Conservation (phyloP, 306 rosid genomes). For the Prinsepia uniflora region DNA sequence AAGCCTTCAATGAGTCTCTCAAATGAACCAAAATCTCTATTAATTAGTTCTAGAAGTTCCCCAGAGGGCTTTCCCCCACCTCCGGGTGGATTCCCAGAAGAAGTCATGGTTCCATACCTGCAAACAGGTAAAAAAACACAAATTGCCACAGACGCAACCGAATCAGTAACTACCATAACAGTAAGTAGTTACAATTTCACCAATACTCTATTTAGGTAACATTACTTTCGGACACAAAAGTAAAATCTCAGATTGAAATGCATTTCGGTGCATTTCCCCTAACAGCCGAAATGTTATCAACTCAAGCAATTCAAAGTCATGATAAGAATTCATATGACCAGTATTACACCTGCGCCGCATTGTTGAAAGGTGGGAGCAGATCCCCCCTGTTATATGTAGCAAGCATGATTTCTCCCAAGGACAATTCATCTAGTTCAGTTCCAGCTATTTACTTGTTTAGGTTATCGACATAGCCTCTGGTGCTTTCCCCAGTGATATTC, state of each 20-base stretch:
- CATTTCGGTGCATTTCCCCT: not conserved
- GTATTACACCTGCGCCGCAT: constrained; percentile 77
- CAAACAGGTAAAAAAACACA: constrained; percentile 8
- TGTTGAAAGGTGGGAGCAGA: constrained; percentile 75
- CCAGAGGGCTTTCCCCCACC: constrained; percentile 83
- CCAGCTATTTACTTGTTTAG: constrained; percentile 77
- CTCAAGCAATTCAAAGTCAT: constrained; percentile 2
- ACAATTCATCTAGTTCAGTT: constrained; percentile 58
- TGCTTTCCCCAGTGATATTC: constrained; percentile 97
- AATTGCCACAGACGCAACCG: not conserved
- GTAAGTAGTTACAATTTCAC: not conserved
- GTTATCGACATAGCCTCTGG: constrained; percentile 77
- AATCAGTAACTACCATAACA: not conserved
- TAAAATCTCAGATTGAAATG: not conserved
- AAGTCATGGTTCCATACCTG: constrained; percentile 67
- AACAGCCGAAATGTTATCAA: not conserved
- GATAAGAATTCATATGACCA: not conserved
- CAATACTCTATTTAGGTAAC: not conserved
- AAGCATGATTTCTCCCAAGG: constrained; percentile 54
- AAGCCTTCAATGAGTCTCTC: constrained; percentile 55
- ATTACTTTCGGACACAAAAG: not conserved
- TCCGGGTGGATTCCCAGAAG: constrained; percentile 70
- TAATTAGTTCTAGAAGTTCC: constrained; percentile 72
- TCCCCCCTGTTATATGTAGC: constrained; percentile 69
- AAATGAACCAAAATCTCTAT: constrained; percentile 83